Evolutionary conservation across 2,329 filamentous ascomycete genomes (phyloP), one percentile per base, ranked within the genome.

Genomic region (Penicillium italicum): DNA sequence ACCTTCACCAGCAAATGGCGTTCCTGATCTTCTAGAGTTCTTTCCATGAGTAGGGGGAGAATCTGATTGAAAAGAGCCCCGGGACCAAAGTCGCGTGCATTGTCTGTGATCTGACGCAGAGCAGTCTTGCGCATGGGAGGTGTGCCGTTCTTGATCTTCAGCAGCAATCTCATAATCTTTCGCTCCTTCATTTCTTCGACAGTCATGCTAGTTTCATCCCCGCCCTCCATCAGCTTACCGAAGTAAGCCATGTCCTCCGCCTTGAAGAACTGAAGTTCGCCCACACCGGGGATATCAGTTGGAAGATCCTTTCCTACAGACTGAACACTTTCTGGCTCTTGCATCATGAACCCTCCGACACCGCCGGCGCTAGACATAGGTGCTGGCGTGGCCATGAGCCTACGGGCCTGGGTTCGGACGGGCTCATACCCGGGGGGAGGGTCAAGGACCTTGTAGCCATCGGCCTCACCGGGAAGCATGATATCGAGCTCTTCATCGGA

Each of bases 71-170:
- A 99, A 0, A 99, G 82, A 9, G 94, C 85, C 0, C 91, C 92
- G 34, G 94, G 92, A 60, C 94, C 94, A 72, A 99, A 99, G 74
- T 93, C 90, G 53, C 93, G 88, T 31, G 94, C 94, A 72, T 99
- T 99, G 73, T 99, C 94, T 18, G 94, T 99, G 59, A 99, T 86
- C 74, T 99, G 94, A 76, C 94, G 89, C 67, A 99, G 83, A 24
- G 94, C 94, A 34, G 94, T 99, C 82, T 99, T 99, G 76, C 94
- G 84, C 94, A 97, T 97, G 0, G 94, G 93, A 26, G 94, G 94
- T 38, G 94, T 97, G 68, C 94, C 94, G 72, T 99, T 99, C 83
- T 99, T 99, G 80, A 99, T 93, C 77, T 99, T 99, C 54, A 99
- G 82, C 43, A 99, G 80, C 53, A 99, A 78, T 63, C 94, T 84